Base-by-base conservation (phyloP, 176 grass and related monocot genomes). In the Triticum timopheevii region DNA sequence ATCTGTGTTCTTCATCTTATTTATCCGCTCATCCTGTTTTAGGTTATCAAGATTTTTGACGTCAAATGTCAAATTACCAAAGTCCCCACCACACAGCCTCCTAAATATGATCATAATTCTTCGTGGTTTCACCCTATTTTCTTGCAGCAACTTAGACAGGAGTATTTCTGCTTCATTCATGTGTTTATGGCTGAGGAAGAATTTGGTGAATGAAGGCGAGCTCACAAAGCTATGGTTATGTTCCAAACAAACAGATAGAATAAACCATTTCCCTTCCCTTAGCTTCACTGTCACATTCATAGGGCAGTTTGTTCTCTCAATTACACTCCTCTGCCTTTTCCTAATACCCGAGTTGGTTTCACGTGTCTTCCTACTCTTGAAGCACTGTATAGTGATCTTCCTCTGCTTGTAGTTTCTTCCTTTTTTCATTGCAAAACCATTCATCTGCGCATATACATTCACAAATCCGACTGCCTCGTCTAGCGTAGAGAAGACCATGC, bases 321-420 rank as follows among this genome's bases (percentile, higher is more conserved):
- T 17, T 27, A 62, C 59, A 62, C 23, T 62, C 10, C 59, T 62
- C 10, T 24, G 4, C 15, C 59, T 73, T 35, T 83, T 73, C 34
- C 36, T 83, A 6, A 20, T 33, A 61, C n/a, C 61, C 13, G 68
- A 20, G 20, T 73, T 36, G 19, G n/a, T 61, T 10, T 39, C 33
- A 7, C 4, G 39, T 28, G 54, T 61, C 34, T 73, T 83, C 81
- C 81, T 73, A 44, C n/a, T 61, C 59, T 7, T 83, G 28, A 73
- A 40, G 54, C 81, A 83, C 54, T 62, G 34, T 40, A 73, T 42
- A 61, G 68, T 83, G 34, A 83, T 83, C 66, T 73, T 83, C 68
- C 19, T 40, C 34, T 72, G 31, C 68, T 73, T 83, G 50, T 83
- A 83, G 12, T 83, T 83, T 15, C 52, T 83, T 28, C 81, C 81